Evolutionary conservation across 2,329 filamentous ascomycete species (phyloP).

Genomic region (Neophaeococcomyces mojaviensis): DNA sequence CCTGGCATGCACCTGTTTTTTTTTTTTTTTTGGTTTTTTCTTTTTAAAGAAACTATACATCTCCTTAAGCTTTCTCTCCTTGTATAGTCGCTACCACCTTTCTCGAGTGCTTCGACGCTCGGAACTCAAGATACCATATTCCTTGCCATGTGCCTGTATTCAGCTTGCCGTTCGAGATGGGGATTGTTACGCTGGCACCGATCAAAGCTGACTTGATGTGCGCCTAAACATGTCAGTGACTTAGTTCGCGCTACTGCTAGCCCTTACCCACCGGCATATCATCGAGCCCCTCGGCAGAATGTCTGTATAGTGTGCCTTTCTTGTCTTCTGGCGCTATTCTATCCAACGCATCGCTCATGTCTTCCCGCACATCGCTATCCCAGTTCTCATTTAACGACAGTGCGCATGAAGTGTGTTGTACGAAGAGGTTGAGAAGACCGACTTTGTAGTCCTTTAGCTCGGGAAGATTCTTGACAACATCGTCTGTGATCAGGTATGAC

Average conservation of each 20-base stretch:
- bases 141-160: conserved; percentile 58
- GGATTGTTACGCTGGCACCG: conserved; percentile 82
- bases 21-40: no score
- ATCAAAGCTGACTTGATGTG: conserved; percentile 89
- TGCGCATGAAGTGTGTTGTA: conserved; percentile 91
- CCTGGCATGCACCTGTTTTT: no score
- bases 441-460: conserved; percentile 79
- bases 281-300: conserved; percentile 78
- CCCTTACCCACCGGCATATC: conserved; percentile 87
- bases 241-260: no score
- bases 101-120: conserved; percentile 65
- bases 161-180: conserved; percentile 78
- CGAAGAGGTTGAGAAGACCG: conserved; percentile 78
- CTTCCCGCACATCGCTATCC: conserved; percentile 74
- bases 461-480: conserved; percentile 62
- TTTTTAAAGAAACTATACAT: no score
- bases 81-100: conserved; percentile 90
- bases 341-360: conserved; percentile 93
- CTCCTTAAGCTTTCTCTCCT: conserved; percentile 63
- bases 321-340: conserved; percentile 77
- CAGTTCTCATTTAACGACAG: conserved; percentile 90
- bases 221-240: conserved; percentile 47
- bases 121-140: conserved; percentile 92
- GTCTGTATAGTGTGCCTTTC: conserved; percentile 70
- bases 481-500: conserved; percentile 81